Evolutionary conservation across 371 early-diverging fungal species (phyloP), one percentile per base, ranked within the genome.

Genomic region (Cokeromyces recurvatus): DNA sequence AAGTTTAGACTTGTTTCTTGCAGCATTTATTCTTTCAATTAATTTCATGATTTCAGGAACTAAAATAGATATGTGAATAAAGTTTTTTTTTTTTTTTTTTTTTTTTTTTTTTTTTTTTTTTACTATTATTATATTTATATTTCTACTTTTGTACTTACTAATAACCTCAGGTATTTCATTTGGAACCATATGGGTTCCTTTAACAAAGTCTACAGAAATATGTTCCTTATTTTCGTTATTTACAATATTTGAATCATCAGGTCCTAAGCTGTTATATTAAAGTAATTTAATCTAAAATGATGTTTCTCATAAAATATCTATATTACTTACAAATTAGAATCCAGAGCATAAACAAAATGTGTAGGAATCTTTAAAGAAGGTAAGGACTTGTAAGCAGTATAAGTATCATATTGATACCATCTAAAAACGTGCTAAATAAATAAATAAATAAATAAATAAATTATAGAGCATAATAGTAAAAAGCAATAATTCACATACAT

Each of bases 181-280:
- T 16, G 65, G 65, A 3, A 65, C 57, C 62, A 67, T 62, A 20
- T 71, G 71, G 1, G 62, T 43, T 1, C 71, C 71, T 23, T 59
- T 48, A 2, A 71, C 46, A 46, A 54, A 48, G 3, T 44, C 44
- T 5, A 60, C 15, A 14, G 61, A 57, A 9, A 48, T 48, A 8
- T 32, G 31, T 20, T 48, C 20, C 8, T 5, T 23, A 12, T 55
- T 52, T 19, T 43, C 37, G 7, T 29, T 36, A 12, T 1, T 19
- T 1, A 58, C 39, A 10, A 14, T 10, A 12, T 34, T 40, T 2
- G 41, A 35, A 14, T 46, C 41, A 1, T 57, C 53, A 8, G 32
- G 47, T 4, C 20, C 22, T n/a, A 52, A 14, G 10, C 57, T 61
- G 43, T n/a, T 15, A 16, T 15, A 37, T 5, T 24, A 25, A 12